phyloP scores from a whole-genome alignment of 139 green algal genomes.

The Parachlorella kessleri region DNA sequence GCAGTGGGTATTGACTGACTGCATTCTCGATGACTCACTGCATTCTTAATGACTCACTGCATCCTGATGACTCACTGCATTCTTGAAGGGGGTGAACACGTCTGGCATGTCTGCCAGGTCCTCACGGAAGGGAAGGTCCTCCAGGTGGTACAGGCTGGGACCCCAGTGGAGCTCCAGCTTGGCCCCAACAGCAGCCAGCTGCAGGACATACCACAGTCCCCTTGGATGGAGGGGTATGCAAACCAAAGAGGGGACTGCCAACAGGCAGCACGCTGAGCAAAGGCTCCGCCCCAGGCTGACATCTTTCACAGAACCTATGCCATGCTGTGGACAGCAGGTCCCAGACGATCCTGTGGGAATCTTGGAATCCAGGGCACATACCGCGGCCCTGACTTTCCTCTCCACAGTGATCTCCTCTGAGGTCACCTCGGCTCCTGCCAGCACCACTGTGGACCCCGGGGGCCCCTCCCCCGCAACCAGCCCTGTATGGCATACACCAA shows the following conservation, averaged over 20 bases:
- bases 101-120: slow-evolving; percentile 70
- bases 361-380: too few species aligned
- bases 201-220: slow-evolving; percentile 2
- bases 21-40: not conserved
- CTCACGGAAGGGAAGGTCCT: slow-evolving; percentile 88
- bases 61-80: slow-evolving; percentile 64
- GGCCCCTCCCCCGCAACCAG: not conserved
- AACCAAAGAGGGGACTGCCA: too few species aligned
- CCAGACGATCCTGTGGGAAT: too few species aligned
- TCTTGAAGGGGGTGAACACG: slow-evolving; percentile 93
- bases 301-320: too few species aligned
- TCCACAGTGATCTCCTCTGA: slow-evolving; percentile 80
- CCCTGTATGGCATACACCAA: too few species aligned
- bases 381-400: slow-evolving; percentile 27
- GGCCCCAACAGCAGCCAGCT: slow-evolving; percentile 5
- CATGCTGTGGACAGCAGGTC: too few species aligned
- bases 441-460: slow-evolving; percentile 43
- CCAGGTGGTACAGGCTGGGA: slow-evolving; percentile 86
- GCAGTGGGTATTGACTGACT: too few species aligned
- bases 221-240: too few species aligned
- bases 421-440: slow-evolving; percentile 76
- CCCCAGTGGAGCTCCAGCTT: slow-evolving; percentile 72
- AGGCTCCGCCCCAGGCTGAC: too few species aligned
- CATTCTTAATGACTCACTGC: not conserved
- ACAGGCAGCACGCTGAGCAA: too few species aligned